These are phyloP conservation scores for Diaporthe caulivora DNA, from an alignment of 2,329 filamentous ascomycete genomes.

Conservation along the genomic window DNA sequence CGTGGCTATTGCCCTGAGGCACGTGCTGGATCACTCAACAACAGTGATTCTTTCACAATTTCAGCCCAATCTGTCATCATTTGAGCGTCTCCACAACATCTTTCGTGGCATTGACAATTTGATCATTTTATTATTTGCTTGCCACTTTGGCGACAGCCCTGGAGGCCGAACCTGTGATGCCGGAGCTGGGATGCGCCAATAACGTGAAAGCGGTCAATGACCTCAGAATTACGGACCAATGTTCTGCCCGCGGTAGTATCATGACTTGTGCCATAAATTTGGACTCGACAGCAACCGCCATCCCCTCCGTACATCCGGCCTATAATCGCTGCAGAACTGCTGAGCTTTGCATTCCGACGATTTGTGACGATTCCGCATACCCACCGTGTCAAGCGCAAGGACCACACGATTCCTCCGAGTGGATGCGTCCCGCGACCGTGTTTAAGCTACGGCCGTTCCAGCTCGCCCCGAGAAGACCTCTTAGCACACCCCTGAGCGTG, in stretches of 20 bases:
- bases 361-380: too few relatives aligned
- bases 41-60: too few relatives aligned
- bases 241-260: background rate
- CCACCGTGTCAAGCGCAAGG: too few relatives aligned
- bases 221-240: slow-evolving; percentile 4
- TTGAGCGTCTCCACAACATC: background rate
- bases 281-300: background rate
- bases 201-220: slow-evolving; percentile 22
- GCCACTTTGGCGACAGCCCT: background rate
- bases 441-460: background rate
- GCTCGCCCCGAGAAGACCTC: background rate
- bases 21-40: too few relatives aligned
- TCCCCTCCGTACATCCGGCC: background rate
- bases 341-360: background rate
- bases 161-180: background rate
- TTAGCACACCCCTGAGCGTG: background rate
- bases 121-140: background rate
- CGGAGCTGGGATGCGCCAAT: slow-evolving; percentile 1
- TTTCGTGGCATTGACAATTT: background rate
- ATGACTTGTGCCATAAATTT: background rate
- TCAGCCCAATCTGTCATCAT: too few relatives aligned
- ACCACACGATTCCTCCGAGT: too few relatives aligned
- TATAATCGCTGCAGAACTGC: too few relatives aligned
- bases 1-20: too few relatives aligned
- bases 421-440: background rate